Conservation (phyloP, 371 early-diverging fungal species). For the Actinomortierella ambigua region DNA sequence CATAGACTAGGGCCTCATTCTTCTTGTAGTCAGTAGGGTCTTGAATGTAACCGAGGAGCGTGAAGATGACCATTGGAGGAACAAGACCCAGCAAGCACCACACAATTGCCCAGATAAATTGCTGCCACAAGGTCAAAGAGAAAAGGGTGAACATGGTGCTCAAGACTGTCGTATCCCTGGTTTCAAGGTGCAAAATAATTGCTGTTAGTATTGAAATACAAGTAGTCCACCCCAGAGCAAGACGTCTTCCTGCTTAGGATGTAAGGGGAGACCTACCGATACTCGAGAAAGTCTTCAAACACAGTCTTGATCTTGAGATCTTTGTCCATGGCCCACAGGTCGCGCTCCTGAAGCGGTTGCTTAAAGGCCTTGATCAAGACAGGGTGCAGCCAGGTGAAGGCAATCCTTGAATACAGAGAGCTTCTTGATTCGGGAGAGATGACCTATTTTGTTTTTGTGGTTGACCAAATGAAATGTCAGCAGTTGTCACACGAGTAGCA, state of each 20-base stretch:
- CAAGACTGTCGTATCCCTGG: slow-evolving; percentile 30
- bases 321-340: slow-evolving; percentile 41
- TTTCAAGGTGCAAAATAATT: neutral
- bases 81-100: slow-evolving; percentile 38
- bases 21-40: slow-evolving; percentile 33
- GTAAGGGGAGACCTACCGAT: too few relatives aligned
- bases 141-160: slow-evolving; percentile 38
- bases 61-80: slow-evolving; percentile 38
- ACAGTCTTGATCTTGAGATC: slow-evolving; percentile 28
- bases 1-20: slow-evolving; percentile 40
- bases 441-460: slow-evolving; percentile 10
- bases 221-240: too few relatives aligned
- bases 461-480: too few relatives aligned
- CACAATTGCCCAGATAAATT: slow-evolving; percentile 29
- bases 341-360: slow-evolving; percentile 27
- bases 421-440: slow-evolving; percentile 44
- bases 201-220: too few relatives aligned
- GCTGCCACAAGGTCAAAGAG: slow-evolving; percentile 21
- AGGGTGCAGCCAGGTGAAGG: slow-evolving; percentile 44
- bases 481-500: neutral
- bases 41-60: slow-evolving; percentile 27
- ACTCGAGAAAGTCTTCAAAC: slow-evolving; percentile 33
- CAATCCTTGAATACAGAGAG: slow-evolving; percentile 36
- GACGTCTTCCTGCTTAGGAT: too few relatives aligned
- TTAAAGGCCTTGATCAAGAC: slow-evolving; percentile 35